A percentile compares a stretch with the other conserved stretches of the same genome.
phyloP scores from a whole-genome alignment of 345 rosid species.

The Hirschfeldia incana region DNA sequence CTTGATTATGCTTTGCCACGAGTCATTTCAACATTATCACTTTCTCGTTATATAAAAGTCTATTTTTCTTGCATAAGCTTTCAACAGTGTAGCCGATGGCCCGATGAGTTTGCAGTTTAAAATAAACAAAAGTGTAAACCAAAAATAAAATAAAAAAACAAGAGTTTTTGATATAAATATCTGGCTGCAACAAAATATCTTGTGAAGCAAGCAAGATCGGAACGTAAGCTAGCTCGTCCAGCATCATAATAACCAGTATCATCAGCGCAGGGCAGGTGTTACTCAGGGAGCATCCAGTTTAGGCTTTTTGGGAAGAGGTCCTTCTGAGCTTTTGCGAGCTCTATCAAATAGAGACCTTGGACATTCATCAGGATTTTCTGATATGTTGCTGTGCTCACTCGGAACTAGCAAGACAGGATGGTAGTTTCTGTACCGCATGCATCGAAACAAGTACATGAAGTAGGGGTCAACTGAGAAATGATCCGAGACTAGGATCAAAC shows the following conservation, averaged over 20 bases:
- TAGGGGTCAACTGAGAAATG: neutral
- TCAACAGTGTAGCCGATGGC: neutral
- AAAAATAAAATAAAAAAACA: no score
- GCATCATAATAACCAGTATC: neutral
- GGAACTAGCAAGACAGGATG: neutral
- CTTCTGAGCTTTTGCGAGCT: neutral
- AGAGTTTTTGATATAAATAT: no score
- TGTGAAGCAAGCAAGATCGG: no score
- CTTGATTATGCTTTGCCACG: neutral
- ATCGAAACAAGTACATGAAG: neutral
- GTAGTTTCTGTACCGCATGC: neutral
- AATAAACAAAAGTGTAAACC: no score
- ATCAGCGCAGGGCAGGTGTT: neutral
- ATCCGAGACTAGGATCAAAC: neutral
- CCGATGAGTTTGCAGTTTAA: no score
- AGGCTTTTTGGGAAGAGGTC: neutral
- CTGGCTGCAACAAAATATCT: no score
- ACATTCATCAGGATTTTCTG: neutral
- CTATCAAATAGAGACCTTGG: neutral
- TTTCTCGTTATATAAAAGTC: neutral
- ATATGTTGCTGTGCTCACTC: neutral
- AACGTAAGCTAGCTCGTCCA: neutral
- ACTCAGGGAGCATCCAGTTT: neutral
- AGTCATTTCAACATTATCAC: neutral
- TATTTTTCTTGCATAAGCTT: neutral